phyloP scores from a whole-genome alignment of 2,329 filamentous ascomycete genomes.

The Aspergillus awamori region DNA sequence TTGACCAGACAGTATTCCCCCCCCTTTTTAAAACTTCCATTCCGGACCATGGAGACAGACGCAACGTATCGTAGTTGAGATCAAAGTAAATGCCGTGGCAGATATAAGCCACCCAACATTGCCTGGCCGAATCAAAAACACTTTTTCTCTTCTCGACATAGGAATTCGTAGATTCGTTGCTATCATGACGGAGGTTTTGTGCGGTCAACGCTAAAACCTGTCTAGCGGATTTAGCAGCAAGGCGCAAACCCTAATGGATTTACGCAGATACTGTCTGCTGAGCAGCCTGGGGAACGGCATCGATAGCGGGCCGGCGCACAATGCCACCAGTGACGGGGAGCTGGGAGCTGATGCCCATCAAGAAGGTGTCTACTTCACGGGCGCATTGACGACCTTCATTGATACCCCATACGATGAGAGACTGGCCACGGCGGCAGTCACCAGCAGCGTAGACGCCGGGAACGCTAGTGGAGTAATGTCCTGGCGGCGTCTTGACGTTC shows the following conservation, averaged over 20 bases:
- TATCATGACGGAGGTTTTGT: constrained; percentile 18
- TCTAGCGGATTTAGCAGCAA: constrained; percentile 10
- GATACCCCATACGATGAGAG: constrained; percentile 96
- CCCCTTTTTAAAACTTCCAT: background rate
- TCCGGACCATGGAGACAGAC: background rate
- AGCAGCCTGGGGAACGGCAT: constrained; percentile 42
- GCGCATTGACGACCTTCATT: constrained; percentile 94
- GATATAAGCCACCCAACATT: constrained; percentile 5
- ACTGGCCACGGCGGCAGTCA: constrained; percentile 93
- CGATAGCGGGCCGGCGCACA: constrained; percentile 71
- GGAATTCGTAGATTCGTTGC: constrained; percentile 21
- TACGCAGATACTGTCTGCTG: constrained; percentile 36
- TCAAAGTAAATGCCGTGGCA: constrained; percentile 7
- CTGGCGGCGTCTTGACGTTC: constrained; percentile 91
- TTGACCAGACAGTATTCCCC: background rate
- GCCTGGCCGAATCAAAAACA: background rate
- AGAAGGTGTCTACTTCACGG: constrained; percentile 86
- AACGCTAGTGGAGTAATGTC: constrained; percentile 85
- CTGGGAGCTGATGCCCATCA: constrained; percentile 72
- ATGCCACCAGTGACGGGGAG: constrained; percentile 93
- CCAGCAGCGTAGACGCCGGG: constrained; percentile 90
- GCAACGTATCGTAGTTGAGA: background rate
- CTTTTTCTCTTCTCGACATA: constrained; percentile 8
- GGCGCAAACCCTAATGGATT: constrained; percentile 6
- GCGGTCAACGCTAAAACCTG: constrained; percentile 12